phyloP scores from a whole-genome alignment of 495 filamentous ascomycete species.

The Hypoxylon rickii region DNA sequence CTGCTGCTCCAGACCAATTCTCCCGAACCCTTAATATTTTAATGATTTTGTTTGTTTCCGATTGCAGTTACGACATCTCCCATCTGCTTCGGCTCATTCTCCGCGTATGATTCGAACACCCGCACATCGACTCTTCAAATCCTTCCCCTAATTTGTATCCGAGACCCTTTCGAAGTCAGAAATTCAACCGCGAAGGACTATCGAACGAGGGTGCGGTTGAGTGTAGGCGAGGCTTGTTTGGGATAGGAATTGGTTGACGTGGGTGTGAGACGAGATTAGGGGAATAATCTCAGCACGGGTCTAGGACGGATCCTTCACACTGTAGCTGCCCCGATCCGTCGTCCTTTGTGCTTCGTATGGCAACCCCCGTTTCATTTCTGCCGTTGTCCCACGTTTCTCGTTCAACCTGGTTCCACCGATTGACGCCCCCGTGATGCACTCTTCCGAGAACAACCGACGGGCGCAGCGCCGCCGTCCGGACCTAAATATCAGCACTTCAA shows the following conservation, averaged over 20 bases:
- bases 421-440: conserved; percentile 33
- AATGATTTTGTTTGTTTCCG: conserved; percentile 17
- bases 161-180: neutral
- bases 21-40: conserved; percentile 10
- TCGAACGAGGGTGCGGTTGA: neutral
- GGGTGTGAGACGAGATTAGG: neutral
- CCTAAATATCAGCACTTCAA: conserved; percentile 36
- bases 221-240: neutral
- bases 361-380: conserved; percentile 33
- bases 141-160: neutral
- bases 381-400: conserved; percentile 24
- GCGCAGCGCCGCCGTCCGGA: conserved; percentile 37
- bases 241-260: conserved; percentile 2
- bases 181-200: neutral
- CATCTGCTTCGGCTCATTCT: conserved; percentile 10
- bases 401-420: conserved; percentile 23
- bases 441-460: conserved; percentile 39
- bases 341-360: conserved; percentile 29
- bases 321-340: conserved; percentile 1
- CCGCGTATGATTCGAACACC: neutral
- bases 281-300: neutral
- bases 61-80: conserved; percentile 12
- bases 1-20: neutral
- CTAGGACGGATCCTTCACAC: conserved; percentile 8
- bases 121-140: neutral